A percentile compares a stretch with the other conserved stretches of the same genome.
Evolutionary conservation across 345 rosid species (phyloP).

Genomic region (Balakata baccata): DNA sequence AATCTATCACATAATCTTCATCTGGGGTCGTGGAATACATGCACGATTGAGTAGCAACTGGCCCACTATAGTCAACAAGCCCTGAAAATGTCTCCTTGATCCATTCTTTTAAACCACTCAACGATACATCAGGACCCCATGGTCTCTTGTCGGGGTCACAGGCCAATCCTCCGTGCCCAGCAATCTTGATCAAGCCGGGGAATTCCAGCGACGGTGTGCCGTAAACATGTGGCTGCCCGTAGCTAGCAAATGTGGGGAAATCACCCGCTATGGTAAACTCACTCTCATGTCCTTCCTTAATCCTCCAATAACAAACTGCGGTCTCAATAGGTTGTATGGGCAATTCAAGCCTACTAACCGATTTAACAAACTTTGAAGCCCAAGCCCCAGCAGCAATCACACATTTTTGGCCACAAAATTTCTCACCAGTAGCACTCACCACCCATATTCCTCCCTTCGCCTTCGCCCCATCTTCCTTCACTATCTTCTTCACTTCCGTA

Average conservation of each 20-base stretch:
- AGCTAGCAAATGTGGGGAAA: conserved; percentile 73
- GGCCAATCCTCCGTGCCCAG: conserved; percentile 51
- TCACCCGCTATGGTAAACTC: conserved; percentile 43
- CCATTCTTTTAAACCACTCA: conserved; percentile 58
- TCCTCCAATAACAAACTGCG: conserved; percentile 67
- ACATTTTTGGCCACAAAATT: conserved; percentile 58
- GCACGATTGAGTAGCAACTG: conserved; percentile 64
- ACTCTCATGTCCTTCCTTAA: conserved; percentile 60
- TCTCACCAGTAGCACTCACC: conserved; percentile 37
- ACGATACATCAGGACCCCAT: conserved; percentile 55
- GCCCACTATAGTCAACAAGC: conserved; percentile 48
- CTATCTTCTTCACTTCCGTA: conserved; percentile 46
- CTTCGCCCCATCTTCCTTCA: conserved; percentile 26
- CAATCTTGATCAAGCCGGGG: conserved; percentile 74
- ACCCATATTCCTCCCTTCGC: conserved; percentile 53
- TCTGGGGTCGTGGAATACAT: conserved; percentile 83
- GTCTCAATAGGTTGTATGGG: conserved; percentile 67
- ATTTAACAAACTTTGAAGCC: conserved; percentile 58
- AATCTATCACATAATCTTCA: conserved; percentile 81
- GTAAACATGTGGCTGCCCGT: conserved; percentile 52
- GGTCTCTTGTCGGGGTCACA: conserved; percentile 86
- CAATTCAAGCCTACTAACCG: conserved; percentile 43
- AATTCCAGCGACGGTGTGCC: conserved; percentile 86
- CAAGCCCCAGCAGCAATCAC: conserved; percentile 81
- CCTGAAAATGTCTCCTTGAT: conserved; percentile 55